These are phyloP conservation scores for barley (Hordeum vulgare) DNA, from an alignment of 176 grass and related monocot species.

Conservation along the genomic window DNA sequence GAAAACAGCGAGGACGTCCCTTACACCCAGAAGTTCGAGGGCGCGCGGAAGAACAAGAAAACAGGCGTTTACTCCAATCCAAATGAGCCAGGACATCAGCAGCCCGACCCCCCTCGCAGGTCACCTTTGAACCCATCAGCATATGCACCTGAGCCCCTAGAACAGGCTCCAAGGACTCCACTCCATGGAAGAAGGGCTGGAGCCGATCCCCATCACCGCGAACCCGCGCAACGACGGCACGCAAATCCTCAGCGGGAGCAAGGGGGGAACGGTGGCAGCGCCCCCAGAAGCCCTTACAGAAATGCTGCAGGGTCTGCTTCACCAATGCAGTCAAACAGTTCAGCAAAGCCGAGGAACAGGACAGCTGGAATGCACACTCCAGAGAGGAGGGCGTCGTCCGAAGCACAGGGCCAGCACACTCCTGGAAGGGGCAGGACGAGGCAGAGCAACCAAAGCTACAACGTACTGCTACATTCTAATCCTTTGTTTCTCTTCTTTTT, in stretches of 20 bases:
- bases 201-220: slow-evolving; percentile 14
- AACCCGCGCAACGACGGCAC: background rate
- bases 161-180: slow-evolving; percentile 33
- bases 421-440: slow-evolving; percentile 41
- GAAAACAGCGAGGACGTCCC: slow-evolving; percentile 30
- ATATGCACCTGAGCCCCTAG: slow-evolving; percentile 21
- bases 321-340: slow-evolving; percentile 29
- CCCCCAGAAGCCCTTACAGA: slow-evolving; percentile 35
- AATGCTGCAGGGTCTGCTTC: slow-evolving; percentile 27
- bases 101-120: slow-evolving; percentile 19
- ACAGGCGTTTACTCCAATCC: slow-evolving; percentile 23
- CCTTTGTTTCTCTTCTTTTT: background rate
- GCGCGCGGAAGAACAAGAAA: slow-evolving; percentile 30
- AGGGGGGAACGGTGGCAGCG: background rate
- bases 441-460: slow-evolving; percentile 8
- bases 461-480: slow-evolving; percentile 14
- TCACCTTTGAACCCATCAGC: slow-evolving; percentile 37
- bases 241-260: slow-evolving; percentile 19
- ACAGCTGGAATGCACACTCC: slow-evolving; percentile 34
- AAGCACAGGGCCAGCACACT: slow-evolving; percentile 34
- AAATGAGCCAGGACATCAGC: slow-evolving; percentile 17
- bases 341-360: slow-evolving; percentile 7
- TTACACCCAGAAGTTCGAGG: slow-evolving; percentile 59
- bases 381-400: slow-evolving; percentile 25
- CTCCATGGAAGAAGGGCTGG: slow-evolving; percentile 2